A percentile compares a stretch with the other conserved stretches of the same genome.
These are phyloP conservation scores for Microbotryum saponariae DNA, from an alignment of 1,284 basidiomycete species.

Conservation along the genomic window DNA sequence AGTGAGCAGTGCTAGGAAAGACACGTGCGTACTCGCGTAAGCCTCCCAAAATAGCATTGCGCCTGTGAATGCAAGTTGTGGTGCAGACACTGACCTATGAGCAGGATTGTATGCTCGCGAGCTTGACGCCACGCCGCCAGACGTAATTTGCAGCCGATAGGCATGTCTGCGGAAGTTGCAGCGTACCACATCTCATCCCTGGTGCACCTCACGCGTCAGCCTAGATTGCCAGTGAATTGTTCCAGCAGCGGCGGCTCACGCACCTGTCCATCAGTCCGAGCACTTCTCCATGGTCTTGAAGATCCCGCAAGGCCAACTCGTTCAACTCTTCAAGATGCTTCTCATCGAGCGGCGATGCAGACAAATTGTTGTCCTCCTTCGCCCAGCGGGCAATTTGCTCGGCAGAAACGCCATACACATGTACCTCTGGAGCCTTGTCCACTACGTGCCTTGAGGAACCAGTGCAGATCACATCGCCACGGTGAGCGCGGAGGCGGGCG, in stretches of 20 bases:
- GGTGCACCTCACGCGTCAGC: background rate
- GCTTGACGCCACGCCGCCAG: constrained; percentile 62
- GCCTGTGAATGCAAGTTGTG: no score
- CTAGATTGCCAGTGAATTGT: no score
- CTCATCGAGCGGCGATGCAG: constrained; percentile 51
- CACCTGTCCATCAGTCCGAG: constrained; percentile 62
- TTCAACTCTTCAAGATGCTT: constrained; percentile 58
- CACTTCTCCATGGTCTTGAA: constrained; percentile 72
- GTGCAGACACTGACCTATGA: no score
- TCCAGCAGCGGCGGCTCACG: constrained; percentile 40
- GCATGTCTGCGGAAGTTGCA: constrained; percentile 62
- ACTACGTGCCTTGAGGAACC: background rate
- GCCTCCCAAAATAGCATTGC: no score
- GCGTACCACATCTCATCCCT: constrained; percentile 71
- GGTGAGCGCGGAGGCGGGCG: constrained; percentile 42
- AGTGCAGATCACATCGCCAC: constrained; percentile 35
- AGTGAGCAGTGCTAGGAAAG: no score
- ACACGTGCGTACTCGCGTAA: no score
- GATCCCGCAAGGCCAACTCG: constrained; percentile 61
- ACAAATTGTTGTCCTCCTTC: no score
- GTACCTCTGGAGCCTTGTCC: no score
- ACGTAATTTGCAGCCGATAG: constrained; percentile 60
- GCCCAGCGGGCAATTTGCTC: no score
- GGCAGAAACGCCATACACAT: no score
- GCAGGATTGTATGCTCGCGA: constrained; percentile 24